phyloP scores from a whole-genome alignment of 305 asterid species.

The Coffea humblotiana region DNA sequence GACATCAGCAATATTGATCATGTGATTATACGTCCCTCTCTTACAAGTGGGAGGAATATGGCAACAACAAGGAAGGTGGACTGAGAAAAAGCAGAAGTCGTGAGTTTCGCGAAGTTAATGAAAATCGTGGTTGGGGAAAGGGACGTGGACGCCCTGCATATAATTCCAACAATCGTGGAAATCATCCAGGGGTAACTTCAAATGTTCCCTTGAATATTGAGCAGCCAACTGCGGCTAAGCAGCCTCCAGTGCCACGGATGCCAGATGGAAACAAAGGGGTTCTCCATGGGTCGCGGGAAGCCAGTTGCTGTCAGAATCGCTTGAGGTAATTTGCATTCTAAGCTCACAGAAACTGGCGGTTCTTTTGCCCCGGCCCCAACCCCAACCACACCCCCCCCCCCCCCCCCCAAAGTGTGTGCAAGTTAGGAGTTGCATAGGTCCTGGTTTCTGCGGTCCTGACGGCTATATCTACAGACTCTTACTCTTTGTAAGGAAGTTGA shows the following conservation, averaged over 20 bases:
- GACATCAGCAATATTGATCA: not conserved
- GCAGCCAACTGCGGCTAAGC: constrained; percentile 37
- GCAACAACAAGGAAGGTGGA: constrained; percentile 28
- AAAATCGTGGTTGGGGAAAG: constrained; percentile 36
- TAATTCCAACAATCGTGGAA: constrained; percentile 30
- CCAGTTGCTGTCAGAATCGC: constrained; percentile 46
- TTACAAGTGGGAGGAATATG: constrained; percentile 51
- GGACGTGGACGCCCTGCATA: constrained; percentile 60
- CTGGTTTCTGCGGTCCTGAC: constrained; percentile 9
- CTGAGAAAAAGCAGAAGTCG: constrained; percentile 50
- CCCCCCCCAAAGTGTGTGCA: not conserved
- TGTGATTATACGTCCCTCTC: not conserved
- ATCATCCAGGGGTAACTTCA: constrained; percentile 21
- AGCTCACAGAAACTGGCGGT: constrained; percentile 3
- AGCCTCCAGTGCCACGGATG: constrained; percentile 82
- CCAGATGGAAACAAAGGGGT: constrained; percentile 95
- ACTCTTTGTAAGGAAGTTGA: not conserved
- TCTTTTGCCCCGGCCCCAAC: not conserved
- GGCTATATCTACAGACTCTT: constrained; percentile 7
- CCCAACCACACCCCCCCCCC: no score
- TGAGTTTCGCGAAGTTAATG: constrained; percentile 15
- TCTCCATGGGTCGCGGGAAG: constrained; percentile 94
- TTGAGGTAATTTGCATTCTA: constrained; percentile 21
- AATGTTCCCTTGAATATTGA: constrained; percentile 34
- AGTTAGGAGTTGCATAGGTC: constrained; percentile 6